Evolutionary conservation across 2,329 filamentous ascomycete species (phyloP), one percentile per base, ranked within the genome.

Genomic region (Cytospora piceae): DNA sequence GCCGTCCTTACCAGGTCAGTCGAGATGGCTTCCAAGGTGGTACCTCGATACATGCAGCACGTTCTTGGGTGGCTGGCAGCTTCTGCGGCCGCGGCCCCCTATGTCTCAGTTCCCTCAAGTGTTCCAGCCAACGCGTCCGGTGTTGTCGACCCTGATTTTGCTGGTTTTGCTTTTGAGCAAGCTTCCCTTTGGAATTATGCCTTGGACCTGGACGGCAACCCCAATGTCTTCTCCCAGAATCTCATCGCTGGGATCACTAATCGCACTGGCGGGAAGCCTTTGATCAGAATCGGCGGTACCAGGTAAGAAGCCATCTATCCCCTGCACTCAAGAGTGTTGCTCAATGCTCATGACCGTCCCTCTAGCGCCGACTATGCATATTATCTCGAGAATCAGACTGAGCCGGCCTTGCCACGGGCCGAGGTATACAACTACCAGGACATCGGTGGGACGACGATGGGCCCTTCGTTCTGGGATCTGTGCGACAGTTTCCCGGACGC

Each of bases 281-380:
- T 75, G 55, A 78, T 78, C 46, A 70, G 76, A 15, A 68, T 78
- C 3, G 76, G 76, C 15, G 76, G 76, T 11, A 77, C 76, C 20
- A 65, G 63, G 66, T 67, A 46, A 27, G 55, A 51, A 24, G 8
- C 14, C 31, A 11, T 34, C 17, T 2, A 2, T 61, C 12, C 32
- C 2, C 22, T 12, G 4, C 3, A 5, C 14, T 52, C 17, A 34
- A 14, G n/a, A 27, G 4, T 34, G 14, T 37, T 20, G 59, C 49
- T 49, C 24, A 52, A 31, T 20, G 59, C 49, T 49, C 24, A 52
- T 49, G 6, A n/a, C 27, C n/a, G 1, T 29, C 29, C 37, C 7
- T 15, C 34, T 1, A 76, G 74, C 53, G 69, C 75, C 11, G 76
- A 78, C 66, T 78, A 78, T 60, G 76, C 73, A 2, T 72, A 69